Conservation (phyloP, 768 basidiomycete genomes). For the Cystoderma amianthinum region DNA sequence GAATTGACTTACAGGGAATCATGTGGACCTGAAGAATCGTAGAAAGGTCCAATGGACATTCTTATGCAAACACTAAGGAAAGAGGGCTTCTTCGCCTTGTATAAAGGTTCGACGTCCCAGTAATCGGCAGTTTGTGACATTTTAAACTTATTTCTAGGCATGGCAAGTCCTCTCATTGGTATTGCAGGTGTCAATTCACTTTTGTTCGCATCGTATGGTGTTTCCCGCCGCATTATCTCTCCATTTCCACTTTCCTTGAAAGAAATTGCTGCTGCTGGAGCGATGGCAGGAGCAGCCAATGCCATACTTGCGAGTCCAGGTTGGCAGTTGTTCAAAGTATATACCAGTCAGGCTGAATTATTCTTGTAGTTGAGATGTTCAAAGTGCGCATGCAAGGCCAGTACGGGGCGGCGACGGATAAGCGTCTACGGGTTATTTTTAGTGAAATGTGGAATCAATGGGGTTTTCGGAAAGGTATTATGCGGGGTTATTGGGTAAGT, state of each 20-base stretch:
- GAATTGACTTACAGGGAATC: background rate
- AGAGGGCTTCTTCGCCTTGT: conserved; percentile 91
- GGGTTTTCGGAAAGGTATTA: conserved; percentile 83
- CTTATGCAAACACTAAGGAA: conserved; percentile 70
- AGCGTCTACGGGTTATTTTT: conserved; percentile 64
- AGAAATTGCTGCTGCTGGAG: conserved; percentile 80
- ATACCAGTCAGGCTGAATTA: background rate
- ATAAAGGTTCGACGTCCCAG: conserved; percentile 67
- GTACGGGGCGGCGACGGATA: conserved; percentile 77
- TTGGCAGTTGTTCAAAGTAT: conserved; percentile 15
- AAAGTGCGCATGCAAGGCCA: conserved; percentile 98
- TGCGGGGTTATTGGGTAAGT: conserved; percentile 99
- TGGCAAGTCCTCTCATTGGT: conserved; percentile 86
- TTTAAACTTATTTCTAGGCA: conserved; percentile 49
- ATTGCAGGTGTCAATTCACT: conserved; percentile 96
- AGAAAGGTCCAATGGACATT: conserved; percentile 96
- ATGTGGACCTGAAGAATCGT: conserved; percentile 2
- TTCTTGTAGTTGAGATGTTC: conserved; percentile 83
- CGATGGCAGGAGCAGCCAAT: conserved; percentile 90
- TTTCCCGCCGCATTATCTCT: conserved; percentile 74
- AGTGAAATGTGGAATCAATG: conserved; percentile 82
- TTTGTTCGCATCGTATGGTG: conserved; percentile 87
- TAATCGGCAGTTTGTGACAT: background rate
- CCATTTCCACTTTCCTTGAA: conserved; percentile 81
- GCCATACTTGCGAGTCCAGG: conserved; percentile 89